Evolutionary conservation across 1,284 basidiomycete species (phyloP), one percentile per base, ranked within the genome.

Genomic region (Rhodotorula glutinis): DNA sequence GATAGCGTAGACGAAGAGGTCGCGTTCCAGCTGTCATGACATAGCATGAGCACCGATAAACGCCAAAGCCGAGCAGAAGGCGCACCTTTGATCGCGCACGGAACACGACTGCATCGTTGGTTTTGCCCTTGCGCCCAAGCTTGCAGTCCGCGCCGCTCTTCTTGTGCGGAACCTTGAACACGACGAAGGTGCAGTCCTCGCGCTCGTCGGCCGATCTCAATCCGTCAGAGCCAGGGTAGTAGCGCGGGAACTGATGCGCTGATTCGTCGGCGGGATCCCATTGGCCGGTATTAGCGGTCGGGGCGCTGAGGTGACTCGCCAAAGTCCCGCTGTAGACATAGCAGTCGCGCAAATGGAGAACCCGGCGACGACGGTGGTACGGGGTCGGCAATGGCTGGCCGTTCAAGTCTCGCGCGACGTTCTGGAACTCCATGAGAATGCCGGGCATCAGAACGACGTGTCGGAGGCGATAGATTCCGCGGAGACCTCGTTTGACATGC

Each of bases 121-220:
- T 59, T 21, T 38, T 38, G 16, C 68, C 73, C 44, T 58, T 62
- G 56, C 65, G 62, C 25, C 65, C 70, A 13, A 71, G 53, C 47
- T 68, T 56, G 23, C 56, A 43, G 30, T 54, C 44, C 41, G 55
- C 60, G 10, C 67, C 71, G 19, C 44, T 57, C 25, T 43, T 53
- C 49, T 60, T 62, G 44, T 65, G 65, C 29, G 56, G 60, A 53
- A 69, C 59, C n/a, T 63, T 57, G 21, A 70, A 62, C 10, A 75
- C 29, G n/a, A 72, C 67, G 16, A 75, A 70, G 25, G 73, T 74
- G 43, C 73, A 73, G 47, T 75, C 74, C 55, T 73, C 73, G 16
- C 68, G 69, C 23, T 74, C 74, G 60, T 74, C 74, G 29, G 65
- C 66, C 2, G 66, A 60, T 7, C 71, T 44, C 11, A 75, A 55